These are phyloP conservation scores for Larix sibirica DNA, from an alignment of 83 land plant genomes.

Conservation along the genomic window DNA sequence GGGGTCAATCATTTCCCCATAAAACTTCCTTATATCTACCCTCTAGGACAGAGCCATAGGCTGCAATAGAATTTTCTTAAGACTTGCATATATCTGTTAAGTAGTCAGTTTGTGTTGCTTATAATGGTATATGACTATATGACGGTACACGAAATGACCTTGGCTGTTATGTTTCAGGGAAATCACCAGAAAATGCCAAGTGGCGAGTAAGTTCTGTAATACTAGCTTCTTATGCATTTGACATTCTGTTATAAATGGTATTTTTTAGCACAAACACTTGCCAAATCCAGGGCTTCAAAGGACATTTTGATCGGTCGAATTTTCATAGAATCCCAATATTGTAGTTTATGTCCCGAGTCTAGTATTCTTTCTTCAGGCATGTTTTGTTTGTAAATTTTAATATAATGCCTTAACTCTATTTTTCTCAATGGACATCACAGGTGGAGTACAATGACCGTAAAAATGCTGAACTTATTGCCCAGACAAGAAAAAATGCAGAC, in stretches of 20 bases:
- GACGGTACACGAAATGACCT: too few relatives aligned
- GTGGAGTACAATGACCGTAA: slow-evolving; percentile 79
- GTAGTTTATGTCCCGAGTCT: background rate
- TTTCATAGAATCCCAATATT: background rate
- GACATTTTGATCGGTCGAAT: background rate
- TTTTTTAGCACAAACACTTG: too few relatives aligned
- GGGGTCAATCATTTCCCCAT: too few relatives aligned
- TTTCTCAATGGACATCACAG: slow-evolving; percentile 29
- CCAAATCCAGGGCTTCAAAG: too few relatives aligned
- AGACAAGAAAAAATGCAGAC: slow-evolving; percentile 78
- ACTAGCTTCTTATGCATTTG: background rate
- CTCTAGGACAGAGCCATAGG: too few relatives aligned
- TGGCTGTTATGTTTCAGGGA: background rate
- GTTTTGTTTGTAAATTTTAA: background rate
- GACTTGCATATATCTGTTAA: too few relatives aligned
- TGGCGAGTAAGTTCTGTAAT: slow-evolving; percentile 4
- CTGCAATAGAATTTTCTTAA: too few relatives aligned
- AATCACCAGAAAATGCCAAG: background rate
- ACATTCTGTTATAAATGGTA: background rate
- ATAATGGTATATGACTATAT: too few relatives aligned
- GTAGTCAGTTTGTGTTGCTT: too few relatives aligned
- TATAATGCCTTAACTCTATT: background rate
- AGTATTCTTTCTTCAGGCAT: background rate
- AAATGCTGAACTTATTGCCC: slow-evolving; percentile 79
- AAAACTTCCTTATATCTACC: too few relatives aligned